A percentile compares a stretch with the other conserved stretches of the same genome.
Conservation (phyloP, 2,329 filamentous ascomycete species). For the Fusarium kyushuense region DNA sequence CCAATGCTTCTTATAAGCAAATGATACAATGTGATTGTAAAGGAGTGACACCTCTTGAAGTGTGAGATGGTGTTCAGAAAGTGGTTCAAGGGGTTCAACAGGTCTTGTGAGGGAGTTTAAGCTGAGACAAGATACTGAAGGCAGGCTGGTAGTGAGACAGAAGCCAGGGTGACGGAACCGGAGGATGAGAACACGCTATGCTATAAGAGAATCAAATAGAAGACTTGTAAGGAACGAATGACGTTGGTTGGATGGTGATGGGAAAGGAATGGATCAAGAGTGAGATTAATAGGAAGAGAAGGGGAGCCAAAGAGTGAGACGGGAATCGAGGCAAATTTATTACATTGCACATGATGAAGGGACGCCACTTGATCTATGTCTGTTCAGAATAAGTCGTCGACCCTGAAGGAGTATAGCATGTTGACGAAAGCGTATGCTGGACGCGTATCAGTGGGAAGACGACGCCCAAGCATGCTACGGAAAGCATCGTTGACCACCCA, state of each 20-base stretch:
- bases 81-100: constrained; percentile 8
- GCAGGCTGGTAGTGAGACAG: constrained; percentile 35
- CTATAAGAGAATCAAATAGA: constrained; percentile 37
- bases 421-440: constrained; percentile 32
- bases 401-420: constrained; percentile 17
- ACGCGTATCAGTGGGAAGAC: constrained; percentile 12
- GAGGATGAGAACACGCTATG: constrained; percentile 23
- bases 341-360: constrained; percentile 15
- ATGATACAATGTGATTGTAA: constrained; percentile 5
- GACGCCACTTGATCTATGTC: constrained; percentile 15
- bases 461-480: constrained; percentile 19
- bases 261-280: constrained; percentile 28
- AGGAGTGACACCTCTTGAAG: constrained; percentile 26
- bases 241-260: constrained; percentile 19
- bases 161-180: constrained; percentile 21
- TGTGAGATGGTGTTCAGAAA: constrained; percentile 16
- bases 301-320: constrained; percentile 10
- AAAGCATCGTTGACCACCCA: constrained; percentile 30
- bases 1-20: constrained; percentile 34
- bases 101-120: constrained; percentile 19
- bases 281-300: constrained; percentile 22
- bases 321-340: constrained; percentile 36
- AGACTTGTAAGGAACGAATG: constrained; percentile 25
- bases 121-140: constrained; percentile 38
- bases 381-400: not conserved